Base-by-base conservation (phyloP, 768 basidiomycete genomes). In the Hydnomerulius pinastri region DNA sequence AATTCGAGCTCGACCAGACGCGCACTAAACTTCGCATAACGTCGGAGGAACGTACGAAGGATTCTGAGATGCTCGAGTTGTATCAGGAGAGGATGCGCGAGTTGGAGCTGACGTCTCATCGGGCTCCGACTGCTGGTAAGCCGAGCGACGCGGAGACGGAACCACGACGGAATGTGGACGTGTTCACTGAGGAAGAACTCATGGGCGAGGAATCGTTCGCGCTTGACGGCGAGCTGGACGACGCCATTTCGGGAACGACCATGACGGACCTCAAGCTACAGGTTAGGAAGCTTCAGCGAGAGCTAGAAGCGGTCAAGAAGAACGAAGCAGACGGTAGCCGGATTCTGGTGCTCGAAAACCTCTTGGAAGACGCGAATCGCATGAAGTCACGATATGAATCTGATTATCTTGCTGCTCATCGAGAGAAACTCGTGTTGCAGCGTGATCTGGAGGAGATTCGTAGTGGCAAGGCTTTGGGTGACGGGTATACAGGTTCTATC, bases 191-290 rank as follows among this genome's bases (percentile, higher is more conserved):
- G 53, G 76, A 71, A 8, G 82, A 83, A 40, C 68, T 76, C 8
- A 60, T 75, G 3, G 72, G 64, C 50, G 77, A 79, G 30, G 76
- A 76, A 56, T 65, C 71, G 11, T 80, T 86, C 51, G 90, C 85
- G 13, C 77, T 96, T 2, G 89, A 85, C 33, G 84, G 85, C 23
- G 94, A 96, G 70, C 74, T 97, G n/a, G 90, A 93, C 51, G 85
- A 93, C 56, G 91, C 91, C 0, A 77, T 92, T 37, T 68, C 81
- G 23, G 90, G 91, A 21, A 89, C 85, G 40, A 92, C 88, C 10
- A 94, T 86, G 83, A 98, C 93, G 1, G 92, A 93, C 64, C 73
- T 98, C 54, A 97, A 95, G 65, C 75, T 98, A 24, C 87, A 91
- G 63, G 82, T 98, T 43, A 82, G 86, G 52, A 86, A 82, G 52